Conservation (phyloP, 2,329 filamentous ascomycete species). For the Akanthomyces lecanii region DNA sequence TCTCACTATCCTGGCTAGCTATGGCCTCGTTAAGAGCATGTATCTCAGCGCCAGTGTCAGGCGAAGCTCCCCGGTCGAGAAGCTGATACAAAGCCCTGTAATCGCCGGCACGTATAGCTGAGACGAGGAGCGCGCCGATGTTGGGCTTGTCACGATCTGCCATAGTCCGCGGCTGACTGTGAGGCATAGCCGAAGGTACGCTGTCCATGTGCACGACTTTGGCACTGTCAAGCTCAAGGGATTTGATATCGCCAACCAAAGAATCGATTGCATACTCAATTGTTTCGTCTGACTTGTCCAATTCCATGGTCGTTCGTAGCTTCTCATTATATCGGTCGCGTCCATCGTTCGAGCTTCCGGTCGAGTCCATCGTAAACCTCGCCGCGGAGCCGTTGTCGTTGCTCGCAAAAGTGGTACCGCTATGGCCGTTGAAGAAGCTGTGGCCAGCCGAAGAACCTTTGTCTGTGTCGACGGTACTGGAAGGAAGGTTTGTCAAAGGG, state of each 20-base stretch:
- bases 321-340: not conserved
- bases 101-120: constrained; percentile 1
- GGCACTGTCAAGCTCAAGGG: not conserved
- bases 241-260: not conserved
- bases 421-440: constrained; percentile 20
- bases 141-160: not conserved
- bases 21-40: constrained; percentile 52
- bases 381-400: not conserved
- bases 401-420: constrained; percentile 4
- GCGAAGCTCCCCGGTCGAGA: constrained; percentile 52
- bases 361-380: not conserved
- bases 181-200: not conserved
- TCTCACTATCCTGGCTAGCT: constrained; percentile 47
- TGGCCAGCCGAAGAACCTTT: constrained; percentile 13
- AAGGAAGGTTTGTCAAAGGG: constrained; percentile 4
- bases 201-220: not conserved
- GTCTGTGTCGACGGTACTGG: constrained; percentile 14
- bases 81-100: constrained; percentile 36
- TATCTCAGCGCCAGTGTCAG: constrained; percentile 43
- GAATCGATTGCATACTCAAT: not conserved
- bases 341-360: not conserved
- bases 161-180: constrained; percentile 8
- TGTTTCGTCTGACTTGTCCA: not conserved
- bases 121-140: not conserved
- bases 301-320: not conserved